These are phyloP conservation scores for Pythium folliculosum DNA, from an alignment of 352 stramenopile species.

Conservation along the genomic window DNA sequence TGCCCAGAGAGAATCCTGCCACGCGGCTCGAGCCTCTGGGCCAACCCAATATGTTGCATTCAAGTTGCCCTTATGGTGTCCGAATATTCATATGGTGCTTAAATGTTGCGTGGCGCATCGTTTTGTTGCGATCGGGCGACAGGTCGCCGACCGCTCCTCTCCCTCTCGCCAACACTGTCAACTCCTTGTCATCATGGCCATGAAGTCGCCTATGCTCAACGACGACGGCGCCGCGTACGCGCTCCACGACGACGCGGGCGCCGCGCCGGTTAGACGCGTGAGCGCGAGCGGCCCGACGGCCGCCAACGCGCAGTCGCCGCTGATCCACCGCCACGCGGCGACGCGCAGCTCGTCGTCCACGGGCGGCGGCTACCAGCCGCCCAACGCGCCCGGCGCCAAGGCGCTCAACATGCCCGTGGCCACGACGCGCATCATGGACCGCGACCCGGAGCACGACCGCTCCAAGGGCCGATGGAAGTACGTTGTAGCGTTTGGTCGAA, in stretches of 20 bases:
- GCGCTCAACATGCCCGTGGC: conserved; percentile 23
- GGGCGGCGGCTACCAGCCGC: conserved; percentile 22
- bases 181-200: background rate
- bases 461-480: conserved; percentile 83
- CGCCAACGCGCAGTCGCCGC: conserved; percentile 15
- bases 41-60: background rate
- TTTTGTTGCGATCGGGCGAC: background rate
- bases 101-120: conserved; percentile 2
- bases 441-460: conserved; percentile 61
- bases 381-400: conserved; percentile 22
- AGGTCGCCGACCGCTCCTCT: background rate
- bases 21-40: background rate
- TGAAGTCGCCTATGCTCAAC: conserved; percentile 1
- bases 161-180: background rate
- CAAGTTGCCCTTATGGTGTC: background rate
- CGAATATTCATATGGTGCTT: background rate
- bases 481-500: too few species aligned
- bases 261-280: background rate
- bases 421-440: conserved; percentile 74
- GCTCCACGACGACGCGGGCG: conserved; percentile 25
- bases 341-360: conserved; percentile 17
- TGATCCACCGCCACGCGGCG: conserved; percentile 26
- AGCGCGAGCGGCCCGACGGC: too few species aligned
- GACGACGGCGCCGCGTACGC: conserved; percentile 18
- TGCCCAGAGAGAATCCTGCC: background rate